These are phyloP conservation scores for Haplographium delicatum DNA, from an alignment of 495 filamentous ascomycete species.

Conservation along the genomic window DNA sequence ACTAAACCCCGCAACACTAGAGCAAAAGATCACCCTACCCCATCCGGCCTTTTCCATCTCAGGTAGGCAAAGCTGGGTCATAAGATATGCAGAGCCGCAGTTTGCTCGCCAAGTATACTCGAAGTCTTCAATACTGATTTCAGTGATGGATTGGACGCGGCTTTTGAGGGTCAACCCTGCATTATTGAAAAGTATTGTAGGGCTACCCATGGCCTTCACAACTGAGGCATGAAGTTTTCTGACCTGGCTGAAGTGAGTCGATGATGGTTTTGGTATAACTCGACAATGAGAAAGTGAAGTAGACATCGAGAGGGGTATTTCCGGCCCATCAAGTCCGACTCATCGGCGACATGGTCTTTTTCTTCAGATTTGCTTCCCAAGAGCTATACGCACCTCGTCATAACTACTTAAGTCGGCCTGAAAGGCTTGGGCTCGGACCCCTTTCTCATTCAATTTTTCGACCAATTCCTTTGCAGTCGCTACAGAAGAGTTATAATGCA, in stretches of 20 bases:
- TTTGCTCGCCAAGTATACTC: constrained; percentile 63
- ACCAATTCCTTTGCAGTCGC: constrained; percentile 4
- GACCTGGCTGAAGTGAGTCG: constrained; percentile 9
- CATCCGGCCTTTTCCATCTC: constrained; percentile 57
- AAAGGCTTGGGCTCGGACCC: constrained; percentile 9
- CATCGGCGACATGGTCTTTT: no score
- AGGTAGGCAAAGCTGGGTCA: constrained; percentile 59
- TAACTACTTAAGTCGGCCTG: constrained; percentile 19
- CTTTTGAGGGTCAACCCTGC: constrained; percentile 13
- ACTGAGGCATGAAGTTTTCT: constrained; percentile 8
- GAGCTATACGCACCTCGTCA: constrained; percentile 9
- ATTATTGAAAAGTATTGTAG: constrained; percentile 18
- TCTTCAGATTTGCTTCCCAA: no score
- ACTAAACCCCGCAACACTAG: constrained; percentile 60
- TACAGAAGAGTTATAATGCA: constrained; percentile 18
- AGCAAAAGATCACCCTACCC: constrained; percentile 66
- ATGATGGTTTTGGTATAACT: no score
- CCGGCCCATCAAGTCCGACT: no score
- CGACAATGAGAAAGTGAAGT: no score
- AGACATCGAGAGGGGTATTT: no score
- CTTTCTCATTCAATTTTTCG: constrained; percentile 1
- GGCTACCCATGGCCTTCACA: not conserved
- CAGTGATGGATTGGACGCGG: constrained; percentile 12
- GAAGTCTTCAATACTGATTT: constrained; percentile 51
- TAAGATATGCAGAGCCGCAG: constrained; percentile 58